Evolutionary conservation across 1,284 basidiomycete species (phyloP), one percentile per base, ranked within the genome.

Genomic region (Leccinum subfulvum): DNA sequence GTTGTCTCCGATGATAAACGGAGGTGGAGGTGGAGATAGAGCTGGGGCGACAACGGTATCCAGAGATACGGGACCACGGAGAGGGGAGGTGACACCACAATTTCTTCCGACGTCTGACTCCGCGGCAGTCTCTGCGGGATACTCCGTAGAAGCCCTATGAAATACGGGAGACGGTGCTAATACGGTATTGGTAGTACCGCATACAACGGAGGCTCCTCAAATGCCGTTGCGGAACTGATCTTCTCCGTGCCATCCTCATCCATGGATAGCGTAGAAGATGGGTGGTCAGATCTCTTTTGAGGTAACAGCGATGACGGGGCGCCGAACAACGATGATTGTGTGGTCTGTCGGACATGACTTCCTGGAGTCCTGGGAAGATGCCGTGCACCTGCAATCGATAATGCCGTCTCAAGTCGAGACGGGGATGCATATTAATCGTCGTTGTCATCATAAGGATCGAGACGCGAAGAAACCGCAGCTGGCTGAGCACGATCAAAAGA

Each of bases 381-480:
- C 10, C 79, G 79, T 11, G 86, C 80, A 60, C 84, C 84, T 6
- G 82, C 89, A 52, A 90, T 84, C 9, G 87, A 81, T 33, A 91
- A 73, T 1, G 82, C 85, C 1, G 87, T 89, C 66, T 85, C 84
- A 23, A 91, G 75, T 23, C 86, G 79, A 37, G 79, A 84, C 0
- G 81, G 82, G 8, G 83, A 83, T 21, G 81, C 77, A 18, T 80
- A 77, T 35, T 82, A 74, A 33, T 79, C 76, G 16, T 76, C 77
- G 23, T 63, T 69, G 23, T 62, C 69, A 58, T 75, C 70, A 65
- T 65, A 47, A 21, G 54, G 10, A n/a, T 21, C 39, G 51, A 55
- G 35, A 57, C 9, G 65, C 8, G 41, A 44, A 44, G 56, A 58
- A 41, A 59, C 62, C 59, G 62, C 63, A 58, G 54, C 61, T 35